Evolutionary conservation across 2,329 filamentous ascomycete genomes (phyloP).

Genomic region (Sporothrix luriei): DNA sequence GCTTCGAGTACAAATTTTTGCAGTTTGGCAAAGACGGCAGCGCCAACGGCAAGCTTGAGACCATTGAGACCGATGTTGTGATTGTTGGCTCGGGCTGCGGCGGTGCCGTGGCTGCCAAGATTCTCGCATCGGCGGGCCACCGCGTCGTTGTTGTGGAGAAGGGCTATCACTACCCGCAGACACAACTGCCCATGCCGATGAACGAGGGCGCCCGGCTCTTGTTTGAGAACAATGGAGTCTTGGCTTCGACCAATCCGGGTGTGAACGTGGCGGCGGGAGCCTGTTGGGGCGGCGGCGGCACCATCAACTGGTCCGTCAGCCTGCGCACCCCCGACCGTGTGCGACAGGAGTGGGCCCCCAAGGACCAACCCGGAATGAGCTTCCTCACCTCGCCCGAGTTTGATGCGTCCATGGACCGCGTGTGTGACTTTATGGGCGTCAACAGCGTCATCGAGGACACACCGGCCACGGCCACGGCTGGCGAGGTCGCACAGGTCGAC

Average conservation of each 20-base stretch:
- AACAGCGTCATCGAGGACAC: conserved; percentile 62
- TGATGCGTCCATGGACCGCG: conserved; percentile 76
- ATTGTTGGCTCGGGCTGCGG: conserved; percentile 88
- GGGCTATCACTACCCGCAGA: conserved; percentile 72
- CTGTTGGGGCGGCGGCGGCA: conserved; percentile 83
- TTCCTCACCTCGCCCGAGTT: conserved; percentile 76
- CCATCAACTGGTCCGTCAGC: conserved; percentile 78
- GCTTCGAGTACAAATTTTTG: conserved; percentile 62
- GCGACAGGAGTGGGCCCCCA: conserved; percentile 75
- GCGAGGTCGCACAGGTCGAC: neutral
- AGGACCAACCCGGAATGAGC: conserved; percentile 60
- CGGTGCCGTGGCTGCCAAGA: conserved; percentile 78
- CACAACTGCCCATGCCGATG: conserved; percentile 74
- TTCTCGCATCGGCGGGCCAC: conserved; percentile 74
- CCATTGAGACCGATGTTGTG: conserved; percentile 76
- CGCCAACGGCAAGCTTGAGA: conserved; percentile 49
- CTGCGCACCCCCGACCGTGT: conserved; percentile 72
- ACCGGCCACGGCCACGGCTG: neutral
- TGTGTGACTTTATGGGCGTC: conserved; percentile 79
- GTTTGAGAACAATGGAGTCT: conserved; percentile 67
- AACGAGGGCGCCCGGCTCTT: conserved; percentile 62
- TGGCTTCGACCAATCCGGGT: conserved; percentile 59
- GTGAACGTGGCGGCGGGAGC: conserved; percentile 67
- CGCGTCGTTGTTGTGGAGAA: conserved; percentile 72
- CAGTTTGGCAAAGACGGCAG: conserved; percentile 51